Evolutionary conservation across 1,284 basidiomycete species (phyloP).

Genomic region (Ceratobasidium sp.): DNA sequence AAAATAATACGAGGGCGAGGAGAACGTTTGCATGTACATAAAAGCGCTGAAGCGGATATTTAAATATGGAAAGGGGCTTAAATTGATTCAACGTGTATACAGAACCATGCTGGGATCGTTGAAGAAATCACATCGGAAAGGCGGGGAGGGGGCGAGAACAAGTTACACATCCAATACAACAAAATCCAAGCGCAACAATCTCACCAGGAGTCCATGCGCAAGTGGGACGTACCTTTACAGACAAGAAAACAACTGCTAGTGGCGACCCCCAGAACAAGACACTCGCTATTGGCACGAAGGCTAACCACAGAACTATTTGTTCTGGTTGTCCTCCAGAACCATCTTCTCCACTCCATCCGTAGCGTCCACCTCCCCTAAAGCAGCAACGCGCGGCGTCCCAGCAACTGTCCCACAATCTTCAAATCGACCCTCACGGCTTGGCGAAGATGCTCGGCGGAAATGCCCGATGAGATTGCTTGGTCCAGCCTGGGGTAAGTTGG

Average conservation of each 20-base stretch:
- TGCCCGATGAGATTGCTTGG: not conserved
- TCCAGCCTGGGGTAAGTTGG: not conserved
- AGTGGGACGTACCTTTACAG: not conserved
- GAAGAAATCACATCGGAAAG: no score
- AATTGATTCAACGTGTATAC: not conserved
- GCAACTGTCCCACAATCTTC: not conserved
- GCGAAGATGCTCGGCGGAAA: not conserved
- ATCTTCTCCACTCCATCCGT: not conserved
- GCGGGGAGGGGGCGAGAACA: not conserved
- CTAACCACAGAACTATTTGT: not conserved
- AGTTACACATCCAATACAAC: not conserved
- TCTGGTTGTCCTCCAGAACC: not conserved
- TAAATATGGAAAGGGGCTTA: not conserved
- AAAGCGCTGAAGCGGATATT: not conserved
- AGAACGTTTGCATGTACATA: not conserved
- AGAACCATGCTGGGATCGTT: not conserved
- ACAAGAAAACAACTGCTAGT: not conserved
- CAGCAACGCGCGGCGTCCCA: not conserved
- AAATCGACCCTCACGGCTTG: not conserved
- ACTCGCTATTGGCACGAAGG: not conserved
- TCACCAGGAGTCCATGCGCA: not conserved
- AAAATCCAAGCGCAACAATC: not conserved
- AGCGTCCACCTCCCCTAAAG: not conserved
- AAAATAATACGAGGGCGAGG: not conserved
- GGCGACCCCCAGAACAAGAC: not conserved